A percentile compares a stretch with the other conserved stretches of the same genome.
phyloP scores from a whole-genome alignment of 345 rosid genomes.

The Hypericum perforatum region DNA sequence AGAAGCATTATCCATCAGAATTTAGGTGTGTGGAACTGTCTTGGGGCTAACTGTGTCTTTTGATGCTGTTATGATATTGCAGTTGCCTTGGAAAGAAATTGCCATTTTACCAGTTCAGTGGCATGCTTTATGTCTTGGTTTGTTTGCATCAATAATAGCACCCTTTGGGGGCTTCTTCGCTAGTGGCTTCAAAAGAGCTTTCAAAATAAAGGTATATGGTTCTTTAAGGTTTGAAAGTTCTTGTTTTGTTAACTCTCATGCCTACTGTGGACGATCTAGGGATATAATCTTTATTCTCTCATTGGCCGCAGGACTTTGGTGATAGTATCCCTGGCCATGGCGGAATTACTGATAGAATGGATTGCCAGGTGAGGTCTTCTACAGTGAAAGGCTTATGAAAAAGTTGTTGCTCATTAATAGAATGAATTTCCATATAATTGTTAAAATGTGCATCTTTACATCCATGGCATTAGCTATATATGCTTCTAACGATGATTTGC shows the following conservation, averaged over 20 bases:
- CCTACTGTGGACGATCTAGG: neutral
- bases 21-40: too few relatives aligned
- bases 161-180: conserved; percentile 99
- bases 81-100: conserved; percentile 91
- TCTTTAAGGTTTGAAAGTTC: neutral
- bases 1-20: too few relatives aligned
- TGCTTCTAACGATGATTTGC: too few relatives aligned
- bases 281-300: neutral
- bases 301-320: conserved; percentile 67
- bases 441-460: too few relatives aligned
- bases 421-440: too few relatives aligned
- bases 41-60: too few relatives aligned
- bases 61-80: conserved; percentile 10
- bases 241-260: neutral
- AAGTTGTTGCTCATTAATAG: too few relatives aligned
- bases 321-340: conserved; percentile 99
- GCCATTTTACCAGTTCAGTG: conserved; percentile 78
- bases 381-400: neutral
- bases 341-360: conserved; percentile 96
- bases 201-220: conserved; percentile 66
- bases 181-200: conserved; percentile 95
- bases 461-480: too few relatives aligned
- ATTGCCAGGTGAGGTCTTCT: conserved; percentile 62
- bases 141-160: conserved; percentile 96
- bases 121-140: conserved; percentile 88